Base-by-base conservation (phyloP, 345 rosid species). In the Microthlaspi erraticum region DNA sequence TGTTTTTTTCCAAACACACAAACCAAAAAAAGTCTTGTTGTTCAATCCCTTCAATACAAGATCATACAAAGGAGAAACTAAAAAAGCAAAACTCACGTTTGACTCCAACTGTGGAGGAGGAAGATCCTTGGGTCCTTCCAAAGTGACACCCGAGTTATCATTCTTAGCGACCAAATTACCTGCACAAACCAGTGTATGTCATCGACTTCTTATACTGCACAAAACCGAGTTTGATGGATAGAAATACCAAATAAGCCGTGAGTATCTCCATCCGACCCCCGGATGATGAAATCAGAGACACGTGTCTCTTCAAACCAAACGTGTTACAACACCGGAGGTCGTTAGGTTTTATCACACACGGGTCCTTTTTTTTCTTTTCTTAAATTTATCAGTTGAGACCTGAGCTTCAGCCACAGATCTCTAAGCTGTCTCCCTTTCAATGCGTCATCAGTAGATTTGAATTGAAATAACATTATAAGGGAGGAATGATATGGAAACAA, bases 61-160 rank as follows among this genome's bases (percentile, higher is more conserved):
- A 61, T 56, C 66, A 46, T 5, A 32, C 13, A 5, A 17, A 67
- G 11, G 14, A 5, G 46, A 36, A 54, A 49, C 10, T 9, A 7
- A 7, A 23, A 11, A 37, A 53, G 7, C n/a, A 32, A 43, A 62
- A 62, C 79, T 70, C 37, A 76, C 79, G 63, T 70, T 76, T 58
- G 53, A 49, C 3, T 57, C 79, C 0, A 76, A 42, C 61, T 50
- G 51, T 7, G 66, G 64, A 57, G 62, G 62, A 70, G 20, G n/a
- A 64, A 23, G 9, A 70, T 46, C 66, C 56, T 50, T 76, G 17
- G 71, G 79, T 65, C 79, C 83, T 66, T 72, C 84, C 17, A 77
- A 72, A 31, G 91, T 84, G 42, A 87, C 67, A 1, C 79, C 90
- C 0, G 91, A 89, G 78, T 81, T 76, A 78, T 83, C 81, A 81